A percentile compares a stretch with the other conserved stretches of the same genome.
phyloP scores from a whole-genome alignment of 768 basidiomycete species.

The Crucibulum laeve region DNA sequence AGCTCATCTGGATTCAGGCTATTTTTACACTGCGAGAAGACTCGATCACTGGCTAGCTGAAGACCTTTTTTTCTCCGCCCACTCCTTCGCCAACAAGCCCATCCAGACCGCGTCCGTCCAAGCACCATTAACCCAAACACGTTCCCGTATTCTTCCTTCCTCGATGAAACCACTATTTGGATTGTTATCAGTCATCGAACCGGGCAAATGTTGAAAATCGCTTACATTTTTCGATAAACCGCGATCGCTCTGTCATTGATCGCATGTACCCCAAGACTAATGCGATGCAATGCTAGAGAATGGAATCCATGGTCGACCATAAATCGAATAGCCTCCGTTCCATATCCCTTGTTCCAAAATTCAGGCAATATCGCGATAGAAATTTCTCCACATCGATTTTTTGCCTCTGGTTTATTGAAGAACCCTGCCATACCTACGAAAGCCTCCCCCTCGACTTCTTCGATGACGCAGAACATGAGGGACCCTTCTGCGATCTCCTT shows the following conservation, averaged over 20 bases:
- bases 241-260: slow-evolving; percentile 12
- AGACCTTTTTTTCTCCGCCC: no score
- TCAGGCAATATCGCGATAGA: background rate
- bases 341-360: slow-evolving; percentile 6
- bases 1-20: no score
- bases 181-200: no score
- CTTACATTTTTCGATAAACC: slow-evolving; percentile 12
- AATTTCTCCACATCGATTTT: background rate
- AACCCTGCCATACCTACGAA: background rate
- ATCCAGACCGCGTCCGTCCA: slow-evolving; percentile 20
- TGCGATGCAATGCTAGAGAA: slow-evolving; percentile 12
- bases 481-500: slow-evolving; percentile 8
- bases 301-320: slow-evolving; percentile 11
- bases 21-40: no score
- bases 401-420: background rate
- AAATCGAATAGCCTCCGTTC: slow-evolving; percentile 9
- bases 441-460: background rate
- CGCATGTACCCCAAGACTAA: slow-evolving; percentile 12
- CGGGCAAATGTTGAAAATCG: no score
- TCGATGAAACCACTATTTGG: slow-evolving; percentile 24
- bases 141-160: slow-evolving; percentile 19
- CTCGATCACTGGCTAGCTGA: no score
- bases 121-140: slow-evolving; percentile 17
- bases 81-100: slow-evolving; percentile 22
- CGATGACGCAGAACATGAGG: slow-evolving; percentile 15